Evolutionary conservation across 768 basidiomycete genomes (phyloP), one percentile per base, ranked within the genome.

Genomic region (Leccinum subgranulosum): DNA sequence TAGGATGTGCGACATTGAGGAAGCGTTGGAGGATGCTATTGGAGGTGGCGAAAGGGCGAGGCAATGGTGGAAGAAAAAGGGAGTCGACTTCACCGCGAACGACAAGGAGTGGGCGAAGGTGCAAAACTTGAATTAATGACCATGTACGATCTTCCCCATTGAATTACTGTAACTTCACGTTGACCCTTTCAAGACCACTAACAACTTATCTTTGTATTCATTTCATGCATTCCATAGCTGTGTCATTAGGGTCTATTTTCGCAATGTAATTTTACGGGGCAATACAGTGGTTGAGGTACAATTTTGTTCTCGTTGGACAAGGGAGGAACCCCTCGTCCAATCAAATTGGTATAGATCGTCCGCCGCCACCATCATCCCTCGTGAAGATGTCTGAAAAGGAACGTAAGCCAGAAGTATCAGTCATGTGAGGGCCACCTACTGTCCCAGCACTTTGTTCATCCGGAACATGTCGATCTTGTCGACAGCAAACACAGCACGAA

Each of bases 381-480:
- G 49, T 73, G 73, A 54, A 73, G 64, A 59, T 73, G 72, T 53
- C 73, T 74, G 39, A 15, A 15, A 49, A 48, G 23, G 47, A 12
- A 8, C 6, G 48, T 62, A 11, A 64, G 57, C 25, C 45, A 14
- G 4, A 6, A 47, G 47, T 15, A 6, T 46, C 31, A 28, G 27
- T 10, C 23, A 41, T 15, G 21, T 6, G 9, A 27, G 21, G 14
- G 4, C 4, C 10, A 75, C 83, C 57, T 55, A 93, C 88, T 86
- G 78, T 69, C 89, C 88, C 56, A 96, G 76, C 27, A 88, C 81
- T 73, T 95, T 93, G 80, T 95, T 96, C 94, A 96, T 96, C 63
- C 79, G 85, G 76, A 96, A 95, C 92, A 95, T 95, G 73, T 92
- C 85, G 56, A 97, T 84, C 70, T 85, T 89, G 61, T 92, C 89